Base-by-base conservation (phyloP, 2,329 filamentous ascomycete species). In the Cytospora piceicola region DNA sequence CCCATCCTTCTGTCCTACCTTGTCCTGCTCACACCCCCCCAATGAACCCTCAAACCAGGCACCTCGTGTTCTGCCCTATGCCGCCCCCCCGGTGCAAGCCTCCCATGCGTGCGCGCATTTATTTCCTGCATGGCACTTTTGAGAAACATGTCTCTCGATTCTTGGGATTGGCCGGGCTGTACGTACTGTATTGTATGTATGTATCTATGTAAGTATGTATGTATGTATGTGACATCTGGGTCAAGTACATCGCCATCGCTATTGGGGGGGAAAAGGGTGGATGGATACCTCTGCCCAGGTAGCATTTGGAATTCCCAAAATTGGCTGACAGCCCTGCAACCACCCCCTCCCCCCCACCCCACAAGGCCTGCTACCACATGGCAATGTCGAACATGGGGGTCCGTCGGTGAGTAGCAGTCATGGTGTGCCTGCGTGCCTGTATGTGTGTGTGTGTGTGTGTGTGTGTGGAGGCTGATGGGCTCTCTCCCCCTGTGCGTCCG, bases 321-420 rank as follows among this genome's bases (percentile, higher is more conserved):
- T 56, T 62, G 36, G 29, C 60, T 62, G 60, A 39, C 52, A 55
- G 60, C 34, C 34, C 34, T 36, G 20, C 27, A 42, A 4, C 36
- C 8, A 15, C 27, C 29, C 36, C 61, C n/a, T n/a, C n/a, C n/a
- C n/a, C n/a, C 4, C 36, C 8, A 15, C 27, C 29, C 36, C 61
- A 34, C 53, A 29, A 17, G 51, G 53, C 34, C 24, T 17, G 58
- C 17, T 66, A 63, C 63, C 66, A 67, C 66, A 67, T 65, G 66
- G 66, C 66, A 52, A 32, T n/a, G 24, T 36, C 53, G 39, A 55
- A 51, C 49, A 46, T 63, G 61, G n/a, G 29, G 46, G 61, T 36
- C 11, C 17, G 27, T 63, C 53, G 52, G 20, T 57, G 53, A 46
- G 61, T 52, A 32, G 55, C 61, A 63, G 52, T 29, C 30, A 42